Evolutionary conservation across 2,329 filamentous ascomycete species (phyloP).

Genomic region (Apiospora saccharicola): DNA sequence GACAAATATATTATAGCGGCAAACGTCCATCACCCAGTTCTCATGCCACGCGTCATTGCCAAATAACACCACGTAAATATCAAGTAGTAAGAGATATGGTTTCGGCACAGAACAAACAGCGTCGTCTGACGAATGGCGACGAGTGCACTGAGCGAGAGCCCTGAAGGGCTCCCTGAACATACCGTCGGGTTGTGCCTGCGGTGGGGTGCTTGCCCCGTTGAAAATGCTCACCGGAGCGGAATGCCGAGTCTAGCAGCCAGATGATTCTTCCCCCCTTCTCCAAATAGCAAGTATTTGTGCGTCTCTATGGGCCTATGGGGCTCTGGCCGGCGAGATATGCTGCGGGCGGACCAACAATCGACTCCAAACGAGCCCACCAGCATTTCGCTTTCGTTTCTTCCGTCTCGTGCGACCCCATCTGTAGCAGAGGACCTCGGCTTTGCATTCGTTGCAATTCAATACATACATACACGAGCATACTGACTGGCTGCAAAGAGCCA

Average conservation of each 20-base stretch:
- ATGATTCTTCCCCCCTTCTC: not conserved
- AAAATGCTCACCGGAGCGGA: conserved; percentile 23
- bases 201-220: conserved; percentile 19
- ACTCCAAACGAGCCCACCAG: not conserved
- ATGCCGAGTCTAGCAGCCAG: conserved; percentile 22
- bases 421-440: not conserved
- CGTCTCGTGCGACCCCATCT: not conserved
- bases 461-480: not conserved
- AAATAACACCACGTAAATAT: too few species aligned
- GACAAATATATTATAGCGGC: too few species aligned
- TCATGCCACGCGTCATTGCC: too few species aligned
- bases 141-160: not conserved
- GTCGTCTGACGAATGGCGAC: not conserved
- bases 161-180: not conserved
- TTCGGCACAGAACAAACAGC: not conserved
- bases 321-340: not conserved
- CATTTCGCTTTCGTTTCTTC: conserved; percentile 11
- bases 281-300: conserved; percentile 5
- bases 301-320: not conserved
- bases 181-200: not conserved
- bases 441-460: not conserved
- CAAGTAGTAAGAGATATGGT: not conserved
- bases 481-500: conserved; percentile 1
- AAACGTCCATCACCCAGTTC: too few species aligned
- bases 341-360: not conserved